These are phyloP conservation scores for Arachis monticola DNA, from an alignment of 331 rosid genomes.

Conservation along the genomic window DNA sequence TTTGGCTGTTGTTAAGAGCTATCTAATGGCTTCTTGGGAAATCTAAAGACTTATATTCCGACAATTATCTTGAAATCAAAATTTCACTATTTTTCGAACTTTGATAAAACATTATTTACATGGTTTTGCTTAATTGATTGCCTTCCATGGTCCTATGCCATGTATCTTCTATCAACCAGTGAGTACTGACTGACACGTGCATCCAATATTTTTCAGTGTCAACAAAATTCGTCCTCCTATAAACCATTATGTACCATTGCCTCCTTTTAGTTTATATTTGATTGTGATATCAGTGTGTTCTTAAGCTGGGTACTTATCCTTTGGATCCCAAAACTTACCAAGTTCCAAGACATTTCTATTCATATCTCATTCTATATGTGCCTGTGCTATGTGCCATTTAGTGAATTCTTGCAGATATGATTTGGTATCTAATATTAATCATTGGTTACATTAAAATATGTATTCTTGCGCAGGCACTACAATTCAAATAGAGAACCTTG, in stretches of 20 bases:
- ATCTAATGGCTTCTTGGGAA: background rate
- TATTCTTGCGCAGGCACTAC: conserved; percentile 57
- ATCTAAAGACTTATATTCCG: background rate
- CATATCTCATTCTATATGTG: conserved; percentile 32
- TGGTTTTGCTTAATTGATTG: background rate
- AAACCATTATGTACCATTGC: conserved; percentile 5
- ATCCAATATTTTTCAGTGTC: conserved; percentile 3
- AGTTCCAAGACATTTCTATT: background rate
- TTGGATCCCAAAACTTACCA: conserved; percentile 30
- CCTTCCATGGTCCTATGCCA: background rate
- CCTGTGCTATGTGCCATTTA: conserved; percentile 16
- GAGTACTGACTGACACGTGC: background rate
- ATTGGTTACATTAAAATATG: conserved; percentile 27
- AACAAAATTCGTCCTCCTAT: conserved; percentile 15
- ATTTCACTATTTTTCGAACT: background rate
- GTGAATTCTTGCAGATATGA: conserved; percentile 32
- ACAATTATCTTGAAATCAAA: background rate
- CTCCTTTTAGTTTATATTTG: conserved; percentile 2
- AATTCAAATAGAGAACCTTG: conserved; percentile 52
- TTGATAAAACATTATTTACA: background rate
- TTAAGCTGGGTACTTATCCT: conserved; percentile 27
- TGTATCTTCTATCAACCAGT: background rate
- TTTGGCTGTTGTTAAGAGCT: background rate
- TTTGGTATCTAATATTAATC: conserved; percentile 18
- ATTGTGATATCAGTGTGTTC: conserved; percentile 29